Evolutionary conservation across 2,329 filamentous ascomycete genomes (phyloP), one percentile per base, ranked within the genome.

Genomic region (Simplicillium sp.): DNA sequence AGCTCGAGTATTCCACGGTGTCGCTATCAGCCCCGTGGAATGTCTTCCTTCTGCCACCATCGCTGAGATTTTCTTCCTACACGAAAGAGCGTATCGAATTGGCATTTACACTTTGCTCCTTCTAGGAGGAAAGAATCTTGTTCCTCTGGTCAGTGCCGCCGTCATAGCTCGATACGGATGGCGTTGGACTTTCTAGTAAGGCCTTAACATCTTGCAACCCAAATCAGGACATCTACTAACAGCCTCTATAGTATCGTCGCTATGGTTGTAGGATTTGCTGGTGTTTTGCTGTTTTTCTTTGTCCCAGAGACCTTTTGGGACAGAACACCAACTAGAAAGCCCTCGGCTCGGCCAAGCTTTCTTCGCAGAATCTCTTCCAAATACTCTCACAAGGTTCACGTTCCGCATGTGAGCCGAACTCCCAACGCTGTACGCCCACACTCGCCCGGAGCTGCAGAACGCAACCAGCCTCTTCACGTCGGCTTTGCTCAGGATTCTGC

Each of bases 241-340:
- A 12, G 7, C 25, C 47, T 32, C 6, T 29, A 9, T 39, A 84
- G 83, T 83, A 80, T 94, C 41, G 80, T 94, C 36, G 78, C 88
- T 1, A 85, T 95, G 3, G 67, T 94, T 9, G 84, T 88, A 29
- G 86, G 71, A 0, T 75, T 86, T 37, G 81, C 80, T 44, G 73
- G 80, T 31, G 58, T 77, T 15, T 64, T 94, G 3, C 70, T 97
- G 1, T 95, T 94, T 57, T 70, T 96, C 44, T 94, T 95, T 51
- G 86, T 95, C 0, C 90, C 90, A 0, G 90, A 97, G 63, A 95
- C 88, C 0, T 96, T 95, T 50, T 97, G 90, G 90, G 88, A 96
- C 59, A 73, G 90, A 37, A 82, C 83, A 3, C 88, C 89, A 2
- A 55, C 61, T 3, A 55, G 59, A 15, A 61, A 60, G 33, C 50